These are phyloP conservation scores for Sporobolomyces pararoseus DNA, from an alignment of 768 basidiomycete species.

Conservation along the genomic window DNA sequence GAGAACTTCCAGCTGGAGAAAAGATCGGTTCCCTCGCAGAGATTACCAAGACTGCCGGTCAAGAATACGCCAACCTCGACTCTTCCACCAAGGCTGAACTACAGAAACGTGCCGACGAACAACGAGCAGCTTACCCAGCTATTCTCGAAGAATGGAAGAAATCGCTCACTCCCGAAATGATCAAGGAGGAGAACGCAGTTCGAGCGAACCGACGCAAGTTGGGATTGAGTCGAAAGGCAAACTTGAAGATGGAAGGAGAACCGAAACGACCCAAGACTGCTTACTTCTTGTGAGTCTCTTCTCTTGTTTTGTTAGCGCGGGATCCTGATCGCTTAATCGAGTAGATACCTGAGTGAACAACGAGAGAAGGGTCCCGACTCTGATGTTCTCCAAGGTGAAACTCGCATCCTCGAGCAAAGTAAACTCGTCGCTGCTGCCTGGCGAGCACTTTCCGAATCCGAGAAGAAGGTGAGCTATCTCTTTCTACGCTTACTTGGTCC, in stretches of 20 bases:
- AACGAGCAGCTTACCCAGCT: conserved; percentile 29
- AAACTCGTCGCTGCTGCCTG: conserved; percentile 25
- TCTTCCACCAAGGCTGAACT: conserved; percentile 4
- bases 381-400: conserved; percentile 16
- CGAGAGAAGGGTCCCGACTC: conserved; percentile 8
- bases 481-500: background rate
- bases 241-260: conserved; percentile 21
- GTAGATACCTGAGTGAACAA: conserved; percentile 18
- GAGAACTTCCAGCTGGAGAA: background rate
- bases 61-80: conserved; percentile 19
- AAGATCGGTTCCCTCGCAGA: conserved; percentile 13
- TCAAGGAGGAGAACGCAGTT: conserved; percentile 37
- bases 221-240: conserved; percentile 14
- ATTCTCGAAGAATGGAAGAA: conserved; percentile 35
- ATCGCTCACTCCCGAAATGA: conserved; percentile 37
- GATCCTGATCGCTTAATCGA: no score
- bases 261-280: conserved; percentile 31
- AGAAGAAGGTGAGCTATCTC: conserved; percentile 31
- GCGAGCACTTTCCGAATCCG: conserved; percentile 8
- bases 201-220: conserved; percentile 15
- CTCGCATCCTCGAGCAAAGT: conserved; percentile 20
- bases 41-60: conserved; percentile 12
- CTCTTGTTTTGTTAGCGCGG: background rate
- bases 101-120: conserved; percentile 5
- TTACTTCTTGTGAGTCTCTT: conserved; percentile 26